Conservation (phyloP, 106 monocot species). For the Dendrobium catenatum region DNA sequence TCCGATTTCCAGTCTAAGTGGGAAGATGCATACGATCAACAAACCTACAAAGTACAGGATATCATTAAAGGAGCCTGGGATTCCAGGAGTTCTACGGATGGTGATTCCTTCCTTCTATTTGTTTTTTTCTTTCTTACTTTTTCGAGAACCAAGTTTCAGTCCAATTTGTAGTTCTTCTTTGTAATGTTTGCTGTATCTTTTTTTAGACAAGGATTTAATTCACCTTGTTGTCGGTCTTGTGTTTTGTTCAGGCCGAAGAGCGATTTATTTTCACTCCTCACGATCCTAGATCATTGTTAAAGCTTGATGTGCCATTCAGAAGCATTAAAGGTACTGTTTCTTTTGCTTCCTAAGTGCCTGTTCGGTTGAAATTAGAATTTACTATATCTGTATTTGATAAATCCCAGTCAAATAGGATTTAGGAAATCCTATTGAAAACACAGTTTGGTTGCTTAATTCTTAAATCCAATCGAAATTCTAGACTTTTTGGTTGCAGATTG, state of each 20-base stretch:
- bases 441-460: too few relatives aligned
- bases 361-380: too few relatives aligned
- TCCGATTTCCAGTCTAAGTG: neutral
- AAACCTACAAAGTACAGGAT: slow-evolving; percentile 63
- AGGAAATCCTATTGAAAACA: too few relatives aligned
- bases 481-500: too few relatives aligned
- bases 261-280: slow-evolving; percentile 62
- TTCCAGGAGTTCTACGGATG: slow-evolving; percentile 75
- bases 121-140: neutral
- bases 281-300: slow-evolving; percentile 65
- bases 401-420: too few relatives aligned
- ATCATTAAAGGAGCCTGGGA: slow-evolving; percentile 70
- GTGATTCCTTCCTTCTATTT: slow-evolving; percentile 17
- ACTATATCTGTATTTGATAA: too few relatives aligned
- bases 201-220: neutral
- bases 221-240: neutral
- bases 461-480: too few relatives aligned
- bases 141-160: neutral
- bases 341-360: neutral
- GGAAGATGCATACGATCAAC: slow-evolving; percentile 43
- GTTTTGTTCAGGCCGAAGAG: slow-evolving; percentile 61
- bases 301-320: slow-evolving; percentile 67
- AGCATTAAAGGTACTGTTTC: slow-evolving; percentile 70
- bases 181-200: neutral
- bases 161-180: neutral